Evolutionary conservation across 2,329 filamentous ascomycete genomes (phyloP).

Genomic region (Pseudogymnoascus sp.): DNA sequence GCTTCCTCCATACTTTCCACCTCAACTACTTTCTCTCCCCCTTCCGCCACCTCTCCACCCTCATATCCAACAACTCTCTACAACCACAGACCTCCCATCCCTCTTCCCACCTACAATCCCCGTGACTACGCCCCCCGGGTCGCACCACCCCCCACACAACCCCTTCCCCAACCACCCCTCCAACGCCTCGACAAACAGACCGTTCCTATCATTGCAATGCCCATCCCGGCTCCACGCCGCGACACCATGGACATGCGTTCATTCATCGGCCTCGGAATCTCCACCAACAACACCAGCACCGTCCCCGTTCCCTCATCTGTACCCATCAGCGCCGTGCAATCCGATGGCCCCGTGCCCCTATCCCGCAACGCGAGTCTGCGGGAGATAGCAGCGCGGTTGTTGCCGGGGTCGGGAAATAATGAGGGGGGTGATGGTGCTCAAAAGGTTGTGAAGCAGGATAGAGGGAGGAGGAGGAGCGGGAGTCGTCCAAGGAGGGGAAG

Average conservation of each 20-base stretch:
- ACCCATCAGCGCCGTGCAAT: neutral
- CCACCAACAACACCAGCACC: neutral
- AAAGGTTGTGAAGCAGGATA: slow-evolving; percentile 7
- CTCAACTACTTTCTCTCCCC: slow-evolving; percentile 1
- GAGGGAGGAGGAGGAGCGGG: slow-evolving; percentile 14
- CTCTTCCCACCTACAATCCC: slow-evolving; percentile 2
- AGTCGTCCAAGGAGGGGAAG: slow-evolving; percentile 17
- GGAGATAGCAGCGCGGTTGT: slow-evolving; percentile 11
- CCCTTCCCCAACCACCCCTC: neutral
- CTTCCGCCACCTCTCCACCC: slow-evolving; percentile 3
- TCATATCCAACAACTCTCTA: neutral
- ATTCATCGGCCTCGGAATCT: neutral
- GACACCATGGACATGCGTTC: slow-evolving; percentile 7
- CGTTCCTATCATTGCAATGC: slow-evolving; percentile 3
- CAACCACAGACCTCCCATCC: neutral
- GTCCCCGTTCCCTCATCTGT: neutral
- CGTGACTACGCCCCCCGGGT: neutral
- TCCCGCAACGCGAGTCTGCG: neutral
- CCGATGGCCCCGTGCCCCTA: neutral
- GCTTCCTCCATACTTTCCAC: neutral
- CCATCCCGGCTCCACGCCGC: neutral
- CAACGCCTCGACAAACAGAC: neutral
- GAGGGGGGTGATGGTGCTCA: slow-evolving; percentile 7
- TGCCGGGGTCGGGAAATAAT: neutral
- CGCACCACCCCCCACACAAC: neutral